phyloP scores from a whole-genome alignment of 768 basidiomycete species.

The Sutorius australiensis region DNA sequence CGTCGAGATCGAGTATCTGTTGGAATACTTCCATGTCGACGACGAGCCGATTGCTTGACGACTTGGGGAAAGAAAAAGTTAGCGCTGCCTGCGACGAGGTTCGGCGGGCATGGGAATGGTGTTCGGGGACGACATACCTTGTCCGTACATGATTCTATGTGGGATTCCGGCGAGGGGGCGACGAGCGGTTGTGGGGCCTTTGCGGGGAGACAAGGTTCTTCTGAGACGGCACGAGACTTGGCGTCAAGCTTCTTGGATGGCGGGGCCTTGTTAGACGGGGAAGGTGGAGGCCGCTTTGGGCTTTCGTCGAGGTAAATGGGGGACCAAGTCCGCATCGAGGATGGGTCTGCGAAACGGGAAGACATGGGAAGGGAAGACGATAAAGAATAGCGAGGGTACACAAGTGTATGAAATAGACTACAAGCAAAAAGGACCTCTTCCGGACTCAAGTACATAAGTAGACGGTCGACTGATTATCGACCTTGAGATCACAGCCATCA shows the following conservation, averaged over 20 bases:
- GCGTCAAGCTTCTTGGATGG: constrained; percentile 31
- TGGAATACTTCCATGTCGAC: constrained; percentile 79
- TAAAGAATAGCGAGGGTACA: constrained; percentile 10
- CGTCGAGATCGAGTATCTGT: constrained; percentile 91
- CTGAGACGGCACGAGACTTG: constrained; percentile 31
- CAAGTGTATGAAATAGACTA: constrained; percentile 24
- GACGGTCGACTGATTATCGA: constrained; percentile 32
- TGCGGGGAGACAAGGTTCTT: constrained; percentile 18
- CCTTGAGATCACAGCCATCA: constrained; percentile 22
- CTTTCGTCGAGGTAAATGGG: constrained; percentile 27
- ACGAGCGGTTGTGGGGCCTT: constrained; percentile 4
- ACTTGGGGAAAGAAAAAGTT: constrained; percentile 9
- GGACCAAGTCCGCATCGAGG: constrained; percentile 29
- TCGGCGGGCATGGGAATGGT: neutral
- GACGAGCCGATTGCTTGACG: constrained; percentile 28
- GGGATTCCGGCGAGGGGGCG: constrained; percentile 11
- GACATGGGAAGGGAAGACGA: constrained; percentile 17
- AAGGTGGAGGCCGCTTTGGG: constrained; percentile 31
- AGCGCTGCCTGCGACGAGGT: neutral
- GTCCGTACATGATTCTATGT: constrained; percentile 22
- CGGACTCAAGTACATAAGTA: constrained; percentile 29
- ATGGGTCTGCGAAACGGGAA: constrained; percentile 27
- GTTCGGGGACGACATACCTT: constrained; percentile 21
- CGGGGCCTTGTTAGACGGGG: constrained; percentile 30
- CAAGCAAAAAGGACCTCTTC: constrained; percentile 22